Conservation (phyloP, 176 grass and related monocot species). For the Lolium rigidum region DNA sequence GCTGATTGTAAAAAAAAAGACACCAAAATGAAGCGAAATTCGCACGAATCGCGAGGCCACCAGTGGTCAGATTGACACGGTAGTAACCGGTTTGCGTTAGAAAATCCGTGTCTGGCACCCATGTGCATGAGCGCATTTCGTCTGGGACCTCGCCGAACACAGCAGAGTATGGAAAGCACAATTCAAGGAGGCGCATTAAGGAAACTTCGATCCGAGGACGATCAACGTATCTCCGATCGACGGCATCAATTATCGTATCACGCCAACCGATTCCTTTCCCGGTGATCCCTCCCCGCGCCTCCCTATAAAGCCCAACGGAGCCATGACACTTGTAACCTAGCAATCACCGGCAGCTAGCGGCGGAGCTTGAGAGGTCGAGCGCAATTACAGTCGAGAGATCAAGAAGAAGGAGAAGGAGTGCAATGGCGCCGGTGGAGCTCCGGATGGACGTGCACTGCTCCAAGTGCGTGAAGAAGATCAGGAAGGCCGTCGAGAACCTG, state of each 20-base stretch:
- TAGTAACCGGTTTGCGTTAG: no score
- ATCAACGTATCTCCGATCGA: neutral
- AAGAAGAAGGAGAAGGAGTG: neutral
- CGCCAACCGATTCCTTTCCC: neutral
- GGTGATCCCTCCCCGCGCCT: neutral
- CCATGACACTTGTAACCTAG: neutral
- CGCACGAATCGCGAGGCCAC: no score
- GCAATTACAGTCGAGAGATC: neutral
- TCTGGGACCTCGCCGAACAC: no score
- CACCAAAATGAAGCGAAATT: no score
- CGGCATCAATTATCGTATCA: neutral
- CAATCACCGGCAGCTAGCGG: neutral
- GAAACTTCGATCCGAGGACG: neutral
- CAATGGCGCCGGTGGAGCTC: conserved; percentile 15
- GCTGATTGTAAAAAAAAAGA: no score
- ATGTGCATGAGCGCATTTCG: no score
- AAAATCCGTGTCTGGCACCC: no score
- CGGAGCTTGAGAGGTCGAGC: no score
- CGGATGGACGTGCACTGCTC: conserved; percentile 1
- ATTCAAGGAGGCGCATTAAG: neutral
- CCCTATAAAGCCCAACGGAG: neutral
- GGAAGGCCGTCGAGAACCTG: neutral
- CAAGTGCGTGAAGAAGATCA: conserved; percentile 5
- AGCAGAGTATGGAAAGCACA: neutral
- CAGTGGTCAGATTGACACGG: no score